Evolutionary conservation across 768 basidiomycete genomes (phyloP).

Genomic region (Tricholoma matsutake): DNA sequence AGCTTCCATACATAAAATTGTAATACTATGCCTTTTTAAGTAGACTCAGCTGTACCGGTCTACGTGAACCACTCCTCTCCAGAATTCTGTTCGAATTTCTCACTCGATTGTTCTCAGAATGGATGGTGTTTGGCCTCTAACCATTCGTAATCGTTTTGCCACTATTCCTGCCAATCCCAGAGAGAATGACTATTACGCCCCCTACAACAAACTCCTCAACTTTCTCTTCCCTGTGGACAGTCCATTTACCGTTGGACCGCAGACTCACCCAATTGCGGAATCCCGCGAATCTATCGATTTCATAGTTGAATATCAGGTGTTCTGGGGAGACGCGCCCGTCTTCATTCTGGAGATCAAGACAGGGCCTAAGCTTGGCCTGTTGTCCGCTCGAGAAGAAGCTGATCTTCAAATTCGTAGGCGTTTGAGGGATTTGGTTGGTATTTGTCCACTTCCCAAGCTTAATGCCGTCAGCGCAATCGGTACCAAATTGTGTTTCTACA

Average conservation of each 20-base stretch:
- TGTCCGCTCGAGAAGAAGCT: no score
- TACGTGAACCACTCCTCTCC: constrained; percentile 17
- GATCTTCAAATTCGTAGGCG: constrained; percentile 25
- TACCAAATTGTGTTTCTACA: constrained; percentile 30
- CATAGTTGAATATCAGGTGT: constrained; percentile 23
- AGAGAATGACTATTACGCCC: constrained; percentile 10
- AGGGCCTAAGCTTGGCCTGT: constrained; percentile 15
- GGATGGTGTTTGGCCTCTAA: background rate
- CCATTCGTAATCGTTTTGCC: background rate
- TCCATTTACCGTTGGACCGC: constrained; percentile 29
- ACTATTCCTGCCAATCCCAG: background rate
- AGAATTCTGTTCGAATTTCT: constrained; percentile 13
- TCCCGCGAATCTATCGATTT: no score
- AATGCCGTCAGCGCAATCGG: constrained; percentile 32
- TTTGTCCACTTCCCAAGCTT: constrained; percentile 22
- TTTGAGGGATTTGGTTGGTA: constrained; percentile 24
- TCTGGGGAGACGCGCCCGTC: constrained; percentile 27
- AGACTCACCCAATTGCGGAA: constrained; percentile 17
- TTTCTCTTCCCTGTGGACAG: constrained; percentile 33
- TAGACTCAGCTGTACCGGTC: no score
- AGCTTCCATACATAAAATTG: no score
- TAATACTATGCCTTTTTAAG: no score
- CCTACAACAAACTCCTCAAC: constrained; percentile 37
- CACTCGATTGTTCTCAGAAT: background rate
- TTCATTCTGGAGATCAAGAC: constrained; percentile 29